phyloP scores from a whole-genome alignment of 176 grass and related monocot species.

The Zoysia pacifica region DNA sequence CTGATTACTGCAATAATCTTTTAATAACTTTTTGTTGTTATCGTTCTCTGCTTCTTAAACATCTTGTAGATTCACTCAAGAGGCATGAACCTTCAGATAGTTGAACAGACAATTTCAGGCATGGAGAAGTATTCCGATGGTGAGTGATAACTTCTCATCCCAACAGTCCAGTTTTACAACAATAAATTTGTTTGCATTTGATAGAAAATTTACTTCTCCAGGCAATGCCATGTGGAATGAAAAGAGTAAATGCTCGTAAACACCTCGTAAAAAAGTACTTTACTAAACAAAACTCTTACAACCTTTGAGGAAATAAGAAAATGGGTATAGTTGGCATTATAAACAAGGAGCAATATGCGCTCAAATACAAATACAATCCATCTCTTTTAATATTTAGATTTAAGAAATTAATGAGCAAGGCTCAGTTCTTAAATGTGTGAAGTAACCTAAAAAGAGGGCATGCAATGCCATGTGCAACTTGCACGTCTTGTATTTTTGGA shows the following conservation, averaged over 20 bases:
- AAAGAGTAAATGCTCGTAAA: too few relatives aligned
- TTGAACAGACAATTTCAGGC: conserved; percentile 72
- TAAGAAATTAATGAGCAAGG: neutral
- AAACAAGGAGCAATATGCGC: neutral
- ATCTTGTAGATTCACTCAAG: conserved; percentile 76
- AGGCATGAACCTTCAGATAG: conserved; percentile 62
- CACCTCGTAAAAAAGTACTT: neutral
- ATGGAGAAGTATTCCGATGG: conserved; percentile 58
- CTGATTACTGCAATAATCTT: conserved; percentile 2
- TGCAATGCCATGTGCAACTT: too few relatives aligned
- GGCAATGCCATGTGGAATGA: too few relatives aligned
- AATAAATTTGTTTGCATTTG: conserved; percentile 3
- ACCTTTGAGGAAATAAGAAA: neutral
- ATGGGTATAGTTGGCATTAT: neutral
- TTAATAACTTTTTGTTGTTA: neutral
- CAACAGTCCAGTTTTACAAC: conserved; percentile 22
- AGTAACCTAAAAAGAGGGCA: too few relatives aligned
- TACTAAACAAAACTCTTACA: neutral
- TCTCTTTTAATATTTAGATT: too few relatives aligned
- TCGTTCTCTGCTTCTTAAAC: conserved; percentile 19
- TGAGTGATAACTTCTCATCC: conserved; percentile 35
- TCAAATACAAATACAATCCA: too few relatives aligned
- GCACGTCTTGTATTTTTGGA: too few relatives aligned
- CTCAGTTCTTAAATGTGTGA: too few relatives aligned
- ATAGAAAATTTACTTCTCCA: conserved; percentile 9